Evolutionary conservation across 1,284 basidiomycete species (phyloP).

Genomic region (Fomitiporia mediterranea): DNA sequence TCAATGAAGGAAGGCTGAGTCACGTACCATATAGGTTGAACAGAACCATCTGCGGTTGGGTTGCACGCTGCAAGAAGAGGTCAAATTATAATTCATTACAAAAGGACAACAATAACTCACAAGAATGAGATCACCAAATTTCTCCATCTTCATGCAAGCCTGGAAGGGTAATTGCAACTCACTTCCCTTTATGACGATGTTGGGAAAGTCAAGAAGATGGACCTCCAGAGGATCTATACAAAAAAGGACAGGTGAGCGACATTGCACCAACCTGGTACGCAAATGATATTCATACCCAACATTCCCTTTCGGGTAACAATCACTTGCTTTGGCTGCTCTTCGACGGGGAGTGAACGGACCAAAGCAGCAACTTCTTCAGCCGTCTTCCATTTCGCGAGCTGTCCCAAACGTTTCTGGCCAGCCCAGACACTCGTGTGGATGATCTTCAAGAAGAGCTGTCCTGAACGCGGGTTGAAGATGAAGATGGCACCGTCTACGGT

Average conservation of each 20-base stretch:
- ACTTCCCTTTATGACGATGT: slow-evolving; percentile 99
- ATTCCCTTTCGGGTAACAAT: slow-evolving; percentile 99
- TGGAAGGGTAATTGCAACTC: slow-evolving; percentile 99
- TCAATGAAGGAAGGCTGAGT: background rate
- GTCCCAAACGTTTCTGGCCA: slow-evolving; percentile 98
- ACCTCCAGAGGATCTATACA: slow-evolving; percentile 87
- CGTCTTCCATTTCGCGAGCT: slow-evolving; percentile 99
- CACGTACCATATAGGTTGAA: slow-evolving; percentile 89
- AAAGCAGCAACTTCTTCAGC: slow-evolving; percentile 99
- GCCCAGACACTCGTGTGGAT: slow-evolving; percentile 99
- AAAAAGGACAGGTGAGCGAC: slow-evolving; percentile 12
- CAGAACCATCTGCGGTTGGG: slow-evolving; percentile 98
- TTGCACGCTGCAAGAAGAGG: slow-evolving; percentile 62
- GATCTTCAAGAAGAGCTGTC: slow-evolving; percentile 97
- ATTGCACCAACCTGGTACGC: background rate
- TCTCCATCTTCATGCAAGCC: slow-evolving; percentile 99
- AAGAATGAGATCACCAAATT: slow-evolving; percentile 96
- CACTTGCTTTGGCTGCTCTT: slow-evolving; percentile 99
- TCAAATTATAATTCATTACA: slow-evolving; percentile 10
- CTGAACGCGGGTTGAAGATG: slow-evolving; percentile 99
- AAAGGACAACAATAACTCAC: slow-evolving; percentile 35
- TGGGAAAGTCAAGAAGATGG: slow-evolving; percentile 98
- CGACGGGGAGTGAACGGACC: slow-evolving; percentile 94
- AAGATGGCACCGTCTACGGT: slow-evolving; percentile 90
- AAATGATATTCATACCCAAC: slow-evolving; percentile 57